Evolutionary conservation across 1,139 yeast species (phyloP).

Genomic region (Zygoascus sp.): DNA sequence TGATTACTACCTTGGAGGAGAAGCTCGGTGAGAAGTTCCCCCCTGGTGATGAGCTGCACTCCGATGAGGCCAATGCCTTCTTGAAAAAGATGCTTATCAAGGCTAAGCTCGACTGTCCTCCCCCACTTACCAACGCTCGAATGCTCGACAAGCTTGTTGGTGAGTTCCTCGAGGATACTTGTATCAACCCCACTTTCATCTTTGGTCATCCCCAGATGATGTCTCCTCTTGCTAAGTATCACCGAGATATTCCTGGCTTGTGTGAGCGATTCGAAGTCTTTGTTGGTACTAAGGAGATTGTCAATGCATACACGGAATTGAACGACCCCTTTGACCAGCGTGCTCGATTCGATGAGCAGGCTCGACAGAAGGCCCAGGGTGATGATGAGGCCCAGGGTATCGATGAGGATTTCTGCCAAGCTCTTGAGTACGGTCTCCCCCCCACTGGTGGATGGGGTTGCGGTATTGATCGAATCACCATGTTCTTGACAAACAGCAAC

Average conservation of each 20-base stretch:
- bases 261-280: constrained; percentile 98
- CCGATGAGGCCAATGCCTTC: constrained; percentile 89
- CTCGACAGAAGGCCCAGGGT: constrained; percentile 97
- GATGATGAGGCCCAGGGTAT: constrained; percentile 97
- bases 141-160: constrained; percentile 98
- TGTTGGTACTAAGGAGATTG: constrained; percentile 96
- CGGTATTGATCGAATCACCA: constrained; percentile 97
- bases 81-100: constrained; percentile 74
- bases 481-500: constrained; percentile 95
- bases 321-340: constrained; percentile 99
- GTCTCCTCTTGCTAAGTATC: constrained; percentile 98
- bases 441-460: constrained; percentile 99
- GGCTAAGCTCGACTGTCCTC: constrained; percentile 84
- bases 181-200: constrained; percentile 95
- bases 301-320: constrained; percentile 98
- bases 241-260: constrained; percentile 85
- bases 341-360: constrained; percentile 96
- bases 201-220: constrained; percentile 99
- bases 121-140: constrained; percentile 97
- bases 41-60: constrained; percentile 89
- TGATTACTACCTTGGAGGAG: constrained; percentile 94
- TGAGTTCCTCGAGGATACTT: constrained; percentile 78
- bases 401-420: constrained; percentile 96
- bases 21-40: constrained; percentile 86
- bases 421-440: constrained; percentile 96